Percentiles rank a stretch among this genome's conserved stretches.
Conservation (phyloP, 2,329 filamentous ascomycete species). For the Huntiella decipiens region DNA sequence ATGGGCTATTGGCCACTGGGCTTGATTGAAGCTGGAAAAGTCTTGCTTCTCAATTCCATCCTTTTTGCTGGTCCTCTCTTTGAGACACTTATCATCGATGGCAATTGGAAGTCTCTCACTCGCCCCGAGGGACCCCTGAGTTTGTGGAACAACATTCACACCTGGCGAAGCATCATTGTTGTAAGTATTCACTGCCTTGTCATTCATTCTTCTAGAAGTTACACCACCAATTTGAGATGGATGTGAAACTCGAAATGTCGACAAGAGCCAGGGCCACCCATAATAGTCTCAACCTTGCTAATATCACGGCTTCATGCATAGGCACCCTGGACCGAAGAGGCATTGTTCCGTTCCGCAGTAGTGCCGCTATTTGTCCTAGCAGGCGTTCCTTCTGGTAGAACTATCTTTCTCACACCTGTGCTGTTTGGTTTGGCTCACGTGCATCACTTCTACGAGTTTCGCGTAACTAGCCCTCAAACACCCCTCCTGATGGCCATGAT, state of each 20-base stretch:
- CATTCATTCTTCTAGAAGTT: neutral
- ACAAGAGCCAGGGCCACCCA: neutral
- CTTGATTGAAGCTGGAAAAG: conserved; percentile 40
- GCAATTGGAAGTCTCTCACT: conserved; percentile 47
- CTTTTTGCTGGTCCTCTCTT: conserved; percentile 76
- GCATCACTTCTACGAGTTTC: conserved; percentile 92
- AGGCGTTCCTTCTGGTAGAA: conserved; percentile 32
- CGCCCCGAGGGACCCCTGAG: conserved; percentile 34
- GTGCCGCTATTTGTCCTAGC: conserved; percentile 67
- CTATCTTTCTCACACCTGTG: conserved; percentile 66
- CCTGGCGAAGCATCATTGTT: conserved; percentile 72
- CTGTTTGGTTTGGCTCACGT: conserved; percentile 87
- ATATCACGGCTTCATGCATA: conserved; percentile 7
- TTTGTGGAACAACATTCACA: conserved; percentile 53
- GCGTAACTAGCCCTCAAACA: conserved; percentile 56
- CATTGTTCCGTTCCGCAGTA: conserved; percentile 77
- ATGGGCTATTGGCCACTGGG: conserved; percentile 70
- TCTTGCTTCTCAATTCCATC: conserved; percentile 52
- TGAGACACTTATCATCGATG: conserved; percentile 56
- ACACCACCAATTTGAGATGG: neutral
- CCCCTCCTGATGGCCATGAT: conserved; percentile 43
- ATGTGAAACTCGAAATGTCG: neutral
- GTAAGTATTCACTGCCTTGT: conserved; percentile 30
- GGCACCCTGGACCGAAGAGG: conserved; percentile 77
- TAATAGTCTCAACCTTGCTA: conserved; percentile 2